Base-by-base conservation (phyloP, 768 basidiomycete genomes). In the Calocera cornea region DNA sequence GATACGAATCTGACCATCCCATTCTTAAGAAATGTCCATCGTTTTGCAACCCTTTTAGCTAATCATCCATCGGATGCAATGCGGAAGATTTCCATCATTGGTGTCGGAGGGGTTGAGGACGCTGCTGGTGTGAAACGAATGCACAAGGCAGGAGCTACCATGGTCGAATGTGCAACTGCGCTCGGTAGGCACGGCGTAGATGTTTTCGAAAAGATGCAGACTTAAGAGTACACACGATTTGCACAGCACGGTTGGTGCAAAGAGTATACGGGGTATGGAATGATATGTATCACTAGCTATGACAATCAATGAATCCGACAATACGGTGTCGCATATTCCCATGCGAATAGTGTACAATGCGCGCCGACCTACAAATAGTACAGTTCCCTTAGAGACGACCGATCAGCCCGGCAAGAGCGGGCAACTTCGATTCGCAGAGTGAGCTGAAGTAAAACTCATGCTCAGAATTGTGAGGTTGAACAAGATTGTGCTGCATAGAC, bases 401-500 rank as follows among this genome's bases (percentile, higher is more conserved):
- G 41, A 76, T 49, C 2, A 76, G 68, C 24, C 65, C 36, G 8
- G 73, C 72, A 41, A 79, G 74, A 16, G 71, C 70, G 1, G 74
- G 44, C 34, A 80, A 74, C 69, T 77, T 77, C 34, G 74, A 83
- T 77, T 97, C 91, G 70, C 89, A 90, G 22, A 97, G 89, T 5
- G 90, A 86, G 33, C 92, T 92, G 72, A 95, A 94, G 76, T 92
- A 97, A 76, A 97, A 97, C 70, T 93, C 92, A 70, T 95, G 94
- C 73, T 94, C 88, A 0, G 90, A 87, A 75, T 95, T 94, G 72
- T 97, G 95, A 0, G 85, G 83, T 44, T 86, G 81, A 17, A 95
- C 87, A 1, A 97, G 79, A 73, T 95, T 97, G 76, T 97, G 94
- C 10, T 68, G 24, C 22, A 34, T 41, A 3, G 2, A 16, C 44